A percentile compares a stretch with the other conserved stretches of the same genome.
phyloP scores from a whole-genome alignment of 108 stramenopile species.

The Cyclotella choctawhatcheeana region DNA sequence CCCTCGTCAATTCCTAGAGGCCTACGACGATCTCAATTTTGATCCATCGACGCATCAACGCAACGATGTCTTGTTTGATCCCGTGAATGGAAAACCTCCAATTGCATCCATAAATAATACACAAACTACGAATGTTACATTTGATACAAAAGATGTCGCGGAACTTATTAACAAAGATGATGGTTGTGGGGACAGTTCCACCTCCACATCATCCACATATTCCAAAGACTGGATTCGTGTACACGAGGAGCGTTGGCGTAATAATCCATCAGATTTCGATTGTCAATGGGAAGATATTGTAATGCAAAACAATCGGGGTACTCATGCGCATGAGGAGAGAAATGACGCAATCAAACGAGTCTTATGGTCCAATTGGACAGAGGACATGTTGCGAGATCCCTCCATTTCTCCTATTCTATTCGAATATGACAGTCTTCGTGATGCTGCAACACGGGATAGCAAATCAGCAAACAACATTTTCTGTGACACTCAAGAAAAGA shows the following conservation, averaged over 20 bases:
- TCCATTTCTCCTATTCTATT: conserved; percentile 56
- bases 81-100: conserved; percentile 62
- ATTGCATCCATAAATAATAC: conserved; percentile 11
- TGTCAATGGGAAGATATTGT: conserved; percentile 1
- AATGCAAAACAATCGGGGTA: conserved; percentile 12
- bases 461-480: conserved; percentile 19
- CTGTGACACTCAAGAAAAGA: conserved; percentile 26
- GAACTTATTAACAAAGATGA: too few relatives aligned
- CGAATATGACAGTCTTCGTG: conserved; percentile 49
- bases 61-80: conserved; percentile 65
- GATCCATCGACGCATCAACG: conserved; percentile 72
- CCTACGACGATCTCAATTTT: conserved; percentile 47
- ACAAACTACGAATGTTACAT: too few relatives aligned
- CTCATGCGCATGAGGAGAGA: not conserved
- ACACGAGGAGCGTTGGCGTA: conserved; percentile 33
- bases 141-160: too few relatives aligned
- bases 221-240: conserved; percentile 51
- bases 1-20: conserved; percentile 36
- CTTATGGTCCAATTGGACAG: conserved; percentile 66
- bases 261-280: conserved; percentile 38
- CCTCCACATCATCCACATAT: conserved; percentile 32
- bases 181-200: too few relatives aligned
- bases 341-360: conserved; percentile 42
- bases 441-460: conserved; percentile 5
- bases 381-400: conserved; percentile 57